Evolutionary conservation across 164 flowering plant species (phyloP).

Genomic region (Litsea cubeba): DNA sequence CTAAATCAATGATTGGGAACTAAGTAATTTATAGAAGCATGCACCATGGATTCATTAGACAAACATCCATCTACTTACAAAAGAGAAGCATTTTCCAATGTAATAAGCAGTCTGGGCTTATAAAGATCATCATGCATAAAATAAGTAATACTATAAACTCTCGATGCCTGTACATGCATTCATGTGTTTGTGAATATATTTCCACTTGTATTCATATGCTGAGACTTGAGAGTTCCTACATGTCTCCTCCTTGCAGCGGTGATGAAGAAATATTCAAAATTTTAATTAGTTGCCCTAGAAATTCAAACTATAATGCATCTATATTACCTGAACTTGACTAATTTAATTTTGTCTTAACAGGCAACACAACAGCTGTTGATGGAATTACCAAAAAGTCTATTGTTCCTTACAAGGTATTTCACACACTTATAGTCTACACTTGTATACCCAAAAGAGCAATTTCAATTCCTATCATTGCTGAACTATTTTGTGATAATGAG

Average conservation of each 20-base stretch:
- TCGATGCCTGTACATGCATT: not conserved
- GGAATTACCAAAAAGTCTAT: slow-evolving; percentile 31
- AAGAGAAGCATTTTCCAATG: too few species aligned
- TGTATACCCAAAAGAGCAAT: not conserved
- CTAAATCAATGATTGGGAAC: too few species aligned
- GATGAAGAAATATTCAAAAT: not conserved
- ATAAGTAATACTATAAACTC: not conserved
- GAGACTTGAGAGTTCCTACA: not conserved
- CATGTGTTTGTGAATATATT: not conserved
- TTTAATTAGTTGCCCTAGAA: not conserved
- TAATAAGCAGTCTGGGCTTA: too few species aligned
- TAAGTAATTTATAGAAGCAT: too few species aligned
- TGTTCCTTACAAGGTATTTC: slow-evolving; percentile 37
- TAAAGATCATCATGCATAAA: too few species aligned
- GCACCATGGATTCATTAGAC: too few species aligned
- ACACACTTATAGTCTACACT: not conserved
- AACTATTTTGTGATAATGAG: slow-evolving; percentile 13
- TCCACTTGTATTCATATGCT: not conserved
- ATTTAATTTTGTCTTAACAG: slow-evolving; percentile 9
- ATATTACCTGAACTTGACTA: not conserved
- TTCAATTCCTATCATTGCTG: slow-evolving; percentile 1
- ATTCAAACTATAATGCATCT: not conserved
- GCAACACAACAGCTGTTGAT: slow-evolving; percentile 25
- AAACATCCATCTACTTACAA: too few species aligned
- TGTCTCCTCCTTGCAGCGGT: not conserved